A percentile compares a stretch with the other conserved stretches of the same genome.
phyloP scores from a whole-genome alignment of 306 rosid species.

The Citrullus colocynthis region DNA sequence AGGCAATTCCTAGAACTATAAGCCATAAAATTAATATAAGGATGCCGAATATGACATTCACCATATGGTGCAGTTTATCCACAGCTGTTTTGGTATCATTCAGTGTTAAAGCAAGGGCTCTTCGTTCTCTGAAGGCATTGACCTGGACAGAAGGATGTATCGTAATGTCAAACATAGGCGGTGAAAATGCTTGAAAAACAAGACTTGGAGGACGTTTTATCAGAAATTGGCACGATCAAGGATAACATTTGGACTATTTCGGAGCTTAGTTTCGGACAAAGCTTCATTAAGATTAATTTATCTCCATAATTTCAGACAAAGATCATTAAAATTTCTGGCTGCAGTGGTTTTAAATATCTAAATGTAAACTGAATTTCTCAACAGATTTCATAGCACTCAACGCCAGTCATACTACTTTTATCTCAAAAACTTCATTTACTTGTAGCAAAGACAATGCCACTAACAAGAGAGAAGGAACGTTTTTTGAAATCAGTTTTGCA shows the following conservation, averaged over 20 bases:
- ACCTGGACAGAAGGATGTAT: conserved; percentile 35
- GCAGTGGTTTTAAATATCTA: background rate
- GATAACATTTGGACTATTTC: background rate
- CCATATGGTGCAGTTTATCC: conserved; percentile 65
- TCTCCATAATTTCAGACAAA: background rate
- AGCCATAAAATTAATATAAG: conserved; percentile 52
- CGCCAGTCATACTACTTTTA: background rate
- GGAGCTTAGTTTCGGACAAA: background rate
- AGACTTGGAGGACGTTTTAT: background rate
- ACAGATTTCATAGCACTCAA: background rate
- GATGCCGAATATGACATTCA: conserved; percentile 50
- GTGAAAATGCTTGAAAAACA: background rate
- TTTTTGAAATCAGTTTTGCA: background rate
- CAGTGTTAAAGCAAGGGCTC: conserved; percentile 87
- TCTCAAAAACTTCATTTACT: background rate
- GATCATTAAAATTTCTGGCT: background rate
- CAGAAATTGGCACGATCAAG: background rate
- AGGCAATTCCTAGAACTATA: conserved; percentile 58
- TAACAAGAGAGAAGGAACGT: background rate
- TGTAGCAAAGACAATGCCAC: background rate
- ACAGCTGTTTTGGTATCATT: conserved; percentile 96
- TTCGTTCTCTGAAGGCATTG: conserved; percentile 78
- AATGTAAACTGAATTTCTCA: background rate
- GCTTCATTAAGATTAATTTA: background rate
- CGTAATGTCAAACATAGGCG: background rate